Conservation (phyloP, 2,329 filamentous ascomycete species). For the Corynespora cassiicola region DNA sequence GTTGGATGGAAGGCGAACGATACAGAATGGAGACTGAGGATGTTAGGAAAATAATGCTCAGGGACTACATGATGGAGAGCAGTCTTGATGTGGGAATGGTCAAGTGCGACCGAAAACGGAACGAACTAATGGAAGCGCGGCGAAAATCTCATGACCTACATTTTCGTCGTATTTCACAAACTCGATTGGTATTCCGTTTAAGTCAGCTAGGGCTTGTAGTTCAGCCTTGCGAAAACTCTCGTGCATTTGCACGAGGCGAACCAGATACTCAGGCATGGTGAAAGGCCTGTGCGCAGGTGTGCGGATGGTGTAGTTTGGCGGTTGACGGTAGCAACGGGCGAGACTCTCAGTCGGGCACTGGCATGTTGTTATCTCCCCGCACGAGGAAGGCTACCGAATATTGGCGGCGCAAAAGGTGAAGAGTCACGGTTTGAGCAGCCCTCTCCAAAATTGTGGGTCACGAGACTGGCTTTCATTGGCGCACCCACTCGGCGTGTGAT, state of each 20-base stretch:
- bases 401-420: no score
- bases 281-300: no score
- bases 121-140: background rate
- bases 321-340: no score
- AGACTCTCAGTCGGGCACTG: no score
- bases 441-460: no score
- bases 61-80: background rate
- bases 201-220: constrained; percentile 76
- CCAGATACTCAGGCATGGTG: constrained; percentile 71
- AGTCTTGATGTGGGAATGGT: no score
- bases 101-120: constrained; percentile 12
- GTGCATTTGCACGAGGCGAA: constrained; percentile 88
- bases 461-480: no score
- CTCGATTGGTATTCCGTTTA: constrained; percentile 71
- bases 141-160: constrained; percentile 59
- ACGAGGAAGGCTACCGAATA: no score
- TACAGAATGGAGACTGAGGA: constrained; percentile 82
- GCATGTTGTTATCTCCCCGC: no score
- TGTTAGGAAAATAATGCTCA: constrained; percentile 15
- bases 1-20: constrained; percentile 71
- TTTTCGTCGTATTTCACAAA: constrained; percentile 76
- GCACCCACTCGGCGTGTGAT: no score
- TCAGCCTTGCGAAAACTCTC: constrained; percentile 91
- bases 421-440: no score
- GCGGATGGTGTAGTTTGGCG: no score